Evolutionary conservation across 768 basidiomycete species (phyloP).

Genomic region (Bullera alba): DNA sequence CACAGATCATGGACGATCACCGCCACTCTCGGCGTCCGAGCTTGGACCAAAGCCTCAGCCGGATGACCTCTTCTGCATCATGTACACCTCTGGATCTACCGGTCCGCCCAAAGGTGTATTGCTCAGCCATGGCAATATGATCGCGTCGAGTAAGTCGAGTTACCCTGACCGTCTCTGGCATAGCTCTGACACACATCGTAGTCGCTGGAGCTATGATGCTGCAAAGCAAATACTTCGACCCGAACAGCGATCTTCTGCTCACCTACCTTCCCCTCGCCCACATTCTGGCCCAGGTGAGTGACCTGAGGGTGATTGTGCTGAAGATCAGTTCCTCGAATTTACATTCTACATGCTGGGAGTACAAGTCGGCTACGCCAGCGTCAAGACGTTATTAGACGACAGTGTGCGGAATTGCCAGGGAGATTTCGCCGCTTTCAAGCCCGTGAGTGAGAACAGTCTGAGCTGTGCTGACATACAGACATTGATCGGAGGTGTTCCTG

Average conservation of each 20-base stretch:
- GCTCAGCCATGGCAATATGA: conserved; percentile 75
- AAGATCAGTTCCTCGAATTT: conserved; percentile 39
- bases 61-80: conserved; percentile 59
- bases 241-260: conserved; percentile 21
- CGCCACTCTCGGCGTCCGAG: conserved; percentile 53
- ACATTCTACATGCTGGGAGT: conserved; percentile 37
- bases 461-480: conserved; percentile 13
- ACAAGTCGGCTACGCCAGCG: conserved; percentile 37
- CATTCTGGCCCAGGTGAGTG: conserved; percentile 38
- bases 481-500: conserved; percentile 43
- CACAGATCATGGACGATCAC: conserved; percentile 37
- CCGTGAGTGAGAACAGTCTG: conserved; percentile 13
- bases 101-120: conserved; percentile 90
- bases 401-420: conserved; percentile 42
- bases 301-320: not conserved
- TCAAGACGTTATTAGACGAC: conserved; percentile 45
- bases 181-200: not conserved
- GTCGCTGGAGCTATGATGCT: conserved; percentile 12
- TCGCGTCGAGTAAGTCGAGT: conserved; percentile 54
- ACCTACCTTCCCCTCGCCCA: conserved; percentile 40
- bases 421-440: conserved; percentile 39
- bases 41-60: conserved; percentile 47
- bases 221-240: conserved; percentile 10
- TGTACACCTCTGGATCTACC: conserved; percentile 69
- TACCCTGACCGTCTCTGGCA: not conserved